Evolutionary conservation across 768 basidiomycete genomes (phyloP), one percentile per base, ranked within the genome.

Genomic region (Lyophyllum decastes): DNA sequence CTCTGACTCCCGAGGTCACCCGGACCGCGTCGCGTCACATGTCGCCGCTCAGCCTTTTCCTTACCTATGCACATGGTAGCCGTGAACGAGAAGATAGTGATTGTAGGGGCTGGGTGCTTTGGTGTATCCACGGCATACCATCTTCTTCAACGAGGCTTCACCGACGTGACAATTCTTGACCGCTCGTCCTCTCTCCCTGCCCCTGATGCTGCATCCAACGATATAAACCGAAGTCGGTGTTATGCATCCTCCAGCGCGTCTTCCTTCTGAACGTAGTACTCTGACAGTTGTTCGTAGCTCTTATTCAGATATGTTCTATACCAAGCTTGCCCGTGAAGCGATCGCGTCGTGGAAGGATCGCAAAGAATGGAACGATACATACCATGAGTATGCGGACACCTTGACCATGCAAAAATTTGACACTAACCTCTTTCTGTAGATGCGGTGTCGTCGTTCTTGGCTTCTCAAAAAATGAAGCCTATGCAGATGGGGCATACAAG

Each of bases 81-180:
- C 26, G 2, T 30, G 24, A 49, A 73, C 55, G 66, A 74, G 64
- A 72, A 70, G 50, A 75, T 88, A 45, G 66, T 94, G 52, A 87
- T 95, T 59, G 77, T 93, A 43, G 93, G 93, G 25, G 87, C 90
- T 40, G 93, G 93, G 4, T 87, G 87, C 61, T 95, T 95, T 68
- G 95, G 95, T 6, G 75, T 92, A 49, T 95, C 93, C 17, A 90
- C 95, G 0, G 95, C 94, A 1, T 81, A 86, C 62, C 86, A 92
- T 68, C 84, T 96, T 51, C 76, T 95, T 49, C 69, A 75, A 54
- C 75, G 86, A 58, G 88, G 90, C 17, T 94, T 87, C 72, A 78
- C 71, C 16, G 66, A 87, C 56, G 81, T 96, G 60, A 91, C 85
- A 0, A 73, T 97, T 7, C 76, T 96, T 49, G 95, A 96, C 68